Base-by-base conservation (phyloP, 345 rosid species). In the Zanthoxylum bungeanum region DNA sequence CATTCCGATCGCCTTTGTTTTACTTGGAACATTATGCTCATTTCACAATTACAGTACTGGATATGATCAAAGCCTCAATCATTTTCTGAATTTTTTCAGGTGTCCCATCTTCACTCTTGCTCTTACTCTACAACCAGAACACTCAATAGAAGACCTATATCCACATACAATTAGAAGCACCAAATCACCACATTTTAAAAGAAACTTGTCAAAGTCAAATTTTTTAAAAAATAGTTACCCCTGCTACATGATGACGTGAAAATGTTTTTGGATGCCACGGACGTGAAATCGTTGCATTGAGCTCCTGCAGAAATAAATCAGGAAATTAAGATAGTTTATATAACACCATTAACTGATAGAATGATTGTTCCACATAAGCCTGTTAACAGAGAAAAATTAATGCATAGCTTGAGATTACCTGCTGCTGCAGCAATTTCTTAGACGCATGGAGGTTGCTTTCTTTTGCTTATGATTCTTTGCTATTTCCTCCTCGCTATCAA, bases 401-500 rank as follows among this genome's bases (percentile, higher is more conserved):
- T 37, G 5, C 63, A 37, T 53, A 67, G 56, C 14, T 37, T 30
- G 30, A 61, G 28, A 31, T 73, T 68, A 95, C 96, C 97, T 92
- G 91, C 71, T 91, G n/a, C n/a, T n/a, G n/a, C n/a, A n/a, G 90
- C 69, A 91, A 72, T 70, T 84, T 80, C 67, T 78, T 70, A 91
- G 75, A 42, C 84, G 83, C 63, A 58, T 77, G 51, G 92, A 85
- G 69, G 75, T 89, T 56, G 68, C 85, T 79, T 84, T 91, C 76
- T 84, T 85, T 82, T 83, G 83, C 82, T 83, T 86, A 82, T 76
- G 74, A n/a, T 73, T 87, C n/a, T n/a, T n/a, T n/a, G n/a, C n/a
- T n/a, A n/a, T n/a, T n/a, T n/a, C n/a, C n/a, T n/a, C n/a, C n/a
- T 94, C 98, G 69, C 93, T 92, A 66, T 92, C 97, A 25, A 83